phyloP scores from a whole-genome alignment of 768 basidiomycete species.

The Porphyrellus cyaneotinctus region DNA sequence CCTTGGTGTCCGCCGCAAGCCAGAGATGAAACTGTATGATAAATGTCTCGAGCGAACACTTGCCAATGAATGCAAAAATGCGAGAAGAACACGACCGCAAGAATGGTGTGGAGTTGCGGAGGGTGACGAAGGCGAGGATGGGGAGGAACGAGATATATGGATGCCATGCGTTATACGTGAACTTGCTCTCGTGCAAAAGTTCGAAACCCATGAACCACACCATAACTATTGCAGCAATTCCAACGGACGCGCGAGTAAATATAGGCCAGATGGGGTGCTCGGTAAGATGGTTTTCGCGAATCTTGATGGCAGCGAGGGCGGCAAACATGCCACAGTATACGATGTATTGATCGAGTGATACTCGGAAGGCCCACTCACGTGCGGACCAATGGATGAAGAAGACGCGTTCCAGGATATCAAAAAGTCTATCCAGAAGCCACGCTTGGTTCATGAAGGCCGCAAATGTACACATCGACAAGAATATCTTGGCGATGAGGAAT shows the following conservation, averaged over 20 bases:
- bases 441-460: slow-evolving; percentile 62
- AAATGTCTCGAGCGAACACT: slow-evolving; percentile 87
- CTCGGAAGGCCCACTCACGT: slow-evolving; percentile 84
- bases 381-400: slow-evolving; percentile 83
- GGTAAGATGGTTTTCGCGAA: slow-evolving; percentile 65
- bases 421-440: slow-evolving; percentile 62
- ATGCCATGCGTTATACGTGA: slow-evolving; percentile 82
- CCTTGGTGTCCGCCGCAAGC: slow-evolving; percentile 81
- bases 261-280: slow-evolving; percentile 67
- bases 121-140: slow-evolving; percentile 65
- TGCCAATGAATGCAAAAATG: slow-evolving; percentile 77
- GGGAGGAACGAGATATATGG: slow-evolving; percentile 79
- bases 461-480: slow-evolving; percentile 57
- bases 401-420: slow-evolving; percentile 56
- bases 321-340: slow-evolving; percentile 84
- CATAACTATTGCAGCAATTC: slow-evolving; percentile 49
- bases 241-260: slow-evolving; percentile 45
- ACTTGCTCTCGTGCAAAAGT: slow-evolving; percentile 70
- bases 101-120: slow-evolving; percentile 72
- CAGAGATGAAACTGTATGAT: slow-evolving; percentile 88
- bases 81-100: slow-evolving; percentile 68
- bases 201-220: slow-evolving; percentile 85
- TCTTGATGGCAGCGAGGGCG: slow-evolving; percentile 69
- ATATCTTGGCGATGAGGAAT: slow-evolving; percentile 70
- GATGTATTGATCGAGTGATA: slow-evolving; percentile 84